Evolutionary conservation across 2,329 filamentous ascomycete species (phyloP).

Genomic region (Neospermospora avenae): DNA sequence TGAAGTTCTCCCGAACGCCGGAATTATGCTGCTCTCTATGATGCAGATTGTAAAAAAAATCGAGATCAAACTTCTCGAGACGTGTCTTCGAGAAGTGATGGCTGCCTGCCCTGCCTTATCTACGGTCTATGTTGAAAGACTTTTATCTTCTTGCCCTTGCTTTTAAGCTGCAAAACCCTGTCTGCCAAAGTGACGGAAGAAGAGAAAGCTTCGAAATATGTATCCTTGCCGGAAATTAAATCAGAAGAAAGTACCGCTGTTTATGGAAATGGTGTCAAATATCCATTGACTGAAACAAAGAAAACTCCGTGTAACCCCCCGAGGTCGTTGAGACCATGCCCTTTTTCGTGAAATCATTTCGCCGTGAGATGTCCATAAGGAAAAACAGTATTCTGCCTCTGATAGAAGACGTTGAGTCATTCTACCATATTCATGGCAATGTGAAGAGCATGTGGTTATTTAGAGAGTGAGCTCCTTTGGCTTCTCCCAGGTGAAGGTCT

Average conservation of each 20-base stretch:
- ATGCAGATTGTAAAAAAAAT: slow-evolving; percentile 17
- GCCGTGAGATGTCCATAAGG: slow-evolving; percentile 31
- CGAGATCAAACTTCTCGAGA: slow-evolving; percentile 4
- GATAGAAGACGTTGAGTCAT: slow-evolving; percentile 35
- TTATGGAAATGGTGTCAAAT: slow-evolving; percentile 17
- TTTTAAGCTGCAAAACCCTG: slow-evolving; percentile 4
- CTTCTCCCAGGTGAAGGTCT: slow-evolving; percentile 97
- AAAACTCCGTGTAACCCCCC: slow-evolving; percentile 29
- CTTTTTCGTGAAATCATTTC: slow-evolving; percentile 35
- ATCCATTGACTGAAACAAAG: slow-evolving; percentile 7
- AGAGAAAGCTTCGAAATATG: slow-evolving; percentile 26
- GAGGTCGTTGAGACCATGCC: slow-evolving; percentile 37
- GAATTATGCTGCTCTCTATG: slow-evolving; percentile 34
- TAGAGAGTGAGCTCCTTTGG: slow-evolving; percentile 93
- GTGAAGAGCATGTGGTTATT: slow-evolving; percentile 35
- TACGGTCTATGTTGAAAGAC: slow-evolving; percentile 40
- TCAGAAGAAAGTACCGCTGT: slow-evolving; percentile 1
- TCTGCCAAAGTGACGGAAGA: slow-evolving; percentile 13
- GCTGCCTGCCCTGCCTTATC: slow-evolving; percentile 28
- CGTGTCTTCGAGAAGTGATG: slow-evolving; percentile 6
- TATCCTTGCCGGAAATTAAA: background rate
- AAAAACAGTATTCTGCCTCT: slow-evolving; percentile 24
- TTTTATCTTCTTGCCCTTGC: slow-evolving; percentile 31
- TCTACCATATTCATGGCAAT: slow-evolving; percentile 26
- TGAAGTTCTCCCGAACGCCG: slow-evolving; percentile 39